Evolutionary conservation across 345 rosid species (phyloP), one percentile per base, ranked within the genome.

Genomic region (Pistacia atlantica): DNA sequence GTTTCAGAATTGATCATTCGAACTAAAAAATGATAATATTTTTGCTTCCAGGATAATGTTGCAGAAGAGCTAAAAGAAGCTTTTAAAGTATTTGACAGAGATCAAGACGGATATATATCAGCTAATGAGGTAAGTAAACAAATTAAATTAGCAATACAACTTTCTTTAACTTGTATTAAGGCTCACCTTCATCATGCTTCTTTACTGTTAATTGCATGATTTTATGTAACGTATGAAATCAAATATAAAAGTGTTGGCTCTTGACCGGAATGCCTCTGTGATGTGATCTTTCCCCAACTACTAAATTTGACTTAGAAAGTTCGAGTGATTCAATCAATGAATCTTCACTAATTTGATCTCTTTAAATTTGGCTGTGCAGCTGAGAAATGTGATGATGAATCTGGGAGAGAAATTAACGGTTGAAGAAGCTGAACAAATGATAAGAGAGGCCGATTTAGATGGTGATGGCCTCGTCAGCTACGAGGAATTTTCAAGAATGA

Each of bases 371-470:
- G 14, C 16, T 62, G 37, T 90, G 86, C 86, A 90, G 97, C 84
- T 92, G 80, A 88, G 90, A 77, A 80, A 88, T 71, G 98, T 92
- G 52, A 92, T 92, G 97, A 89, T 91, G 71, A 87, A 90, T 68
- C 18, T 94, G 90, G 98, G 97, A 54, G 92, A 92, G 88, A 90
- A 84, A 74, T 75, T 92, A 56, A 88, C 88, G 4, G 82, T 75
- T 31, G 94, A 87, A 71, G 98, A 92, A 73, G 97, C 97, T 0
- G 91, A 86, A 61, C 95, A 87, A 74, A 94, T 94, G 98, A 88
- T 94, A 11, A 75, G 84, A 81, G 93, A 90, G 73, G 97, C 98
- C 5, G 98, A 94, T 84, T 74, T 87, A 11, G 98, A 94, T 69
- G 97, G 93, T 4, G 97, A 92, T 83, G 97, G 97, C 18, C 77